Percentiles rank a stretch among this genome's conserved stretches.
Evolutionary conservation across 2,329 filamentous ascomycete genomes (phyloP).

Genomic region (Colletotrichum melonis): DNA sequence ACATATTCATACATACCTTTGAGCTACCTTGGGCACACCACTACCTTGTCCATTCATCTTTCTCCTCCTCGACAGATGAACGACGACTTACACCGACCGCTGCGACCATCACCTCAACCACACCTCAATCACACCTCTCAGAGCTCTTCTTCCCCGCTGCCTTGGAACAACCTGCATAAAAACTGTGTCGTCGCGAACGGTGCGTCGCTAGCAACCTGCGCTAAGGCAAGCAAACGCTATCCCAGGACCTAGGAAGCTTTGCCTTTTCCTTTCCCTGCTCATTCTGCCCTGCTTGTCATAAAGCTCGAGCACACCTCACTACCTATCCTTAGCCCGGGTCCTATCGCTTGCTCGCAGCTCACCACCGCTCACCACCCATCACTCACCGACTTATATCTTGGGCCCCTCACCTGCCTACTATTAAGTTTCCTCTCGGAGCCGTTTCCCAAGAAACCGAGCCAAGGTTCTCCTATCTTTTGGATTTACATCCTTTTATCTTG

Average conservation of each 20-base stretch:
- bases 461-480: background rate
- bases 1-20: background rate
- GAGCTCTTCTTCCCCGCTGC: background rate
- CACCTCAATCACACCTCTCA: background rate
- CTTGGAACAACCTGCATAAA: constrained; percentile 24
- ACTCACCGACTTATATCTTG: constrained; percentile 32
- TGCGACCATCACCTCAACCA: background rate
- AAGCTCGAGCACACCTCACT: constrained; percentile 33
- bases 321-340: constrained; percentile 3
- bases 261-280: background rate
- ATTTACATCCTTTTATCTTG: background rate
- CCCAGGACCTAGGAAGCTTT: background rate
- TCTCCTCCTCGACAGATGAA: background rate
- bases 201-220: constrained; percentile 31
- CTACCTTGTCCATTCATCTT: background rate
- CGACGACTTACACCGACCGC: background rate
- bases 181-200: constrained; percentile 32
- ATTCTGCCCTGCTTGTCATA: constrained; percentile 31
- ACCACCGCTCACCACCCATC: constrained; percentile 6
- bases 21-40: background rate
- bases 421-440: background rate
- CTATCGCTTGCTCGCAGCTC: constrained; percentile 11
- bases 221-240: constrained; percentile 32
- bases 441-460: constrained; percentile 12
- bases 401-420: constrained; percentile 16